A percentile compares a stretch with the other conserved stretches of the same genome.
These are phyloP conservation scores for Yamadazyma insecticola DNA, from an alignment of 805 yeast genomes.

Conservation along the genomic window DNA sequence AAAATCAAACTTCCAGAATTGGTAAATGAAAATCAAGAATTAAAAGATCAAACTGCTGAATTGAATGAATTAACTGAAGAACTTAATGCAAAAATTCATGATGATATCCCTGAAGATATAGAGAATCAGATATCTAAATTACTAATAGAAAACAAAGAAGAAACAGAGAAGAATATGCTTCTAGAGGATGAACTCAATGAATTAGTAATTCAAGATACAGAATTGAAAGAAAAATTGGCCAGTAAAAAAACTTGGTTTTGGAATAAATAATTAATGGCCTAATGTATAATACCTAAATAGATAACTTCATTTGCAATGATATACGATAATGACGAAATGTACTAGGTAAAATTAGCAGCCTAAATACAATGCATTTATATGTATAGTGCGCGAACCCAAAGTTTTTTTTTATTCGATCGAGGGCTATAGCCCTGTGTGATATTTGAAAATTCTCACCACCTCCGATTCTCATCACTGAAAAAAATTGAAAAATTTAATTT, in stretches of 20 bases:
- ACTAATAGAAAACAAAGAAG: slow-evolving; percentile 31
- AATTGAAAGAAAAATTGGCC: slow-evolving; percentile 7
- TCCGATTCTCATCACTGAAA: slow-evolving; percentile 3
- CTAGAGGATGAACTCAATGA: slow-evolving; percentile 33
- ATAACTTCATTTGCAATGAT: background rate
- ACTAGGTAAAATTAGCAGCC: too few species aligned
- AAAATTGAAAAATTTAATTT: background rate
- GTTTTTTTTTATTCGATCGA: too few species aligned
- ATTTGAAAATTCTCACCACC: too few species aligned
- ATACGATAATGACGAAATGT: too few species aligned
- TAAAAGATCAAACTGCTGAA: slow-evolving; percentile 40
- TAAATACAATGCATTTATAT: too few species aligned
- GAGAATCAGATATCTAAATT: slow-evolving; percentile 33
- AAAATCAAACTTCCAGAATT: slow-evolving; percentile 72
- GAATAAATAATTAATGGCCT: slow-evolving; percentile 6
- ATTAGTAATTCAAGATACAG: slow-evolving; percentile 6
- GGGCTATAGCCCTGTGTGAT: too few species aligned
- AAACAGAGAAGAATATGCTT: slow-evolving; percentile 33
- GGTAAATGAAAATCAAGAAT: slow-evolving; percentile 65
- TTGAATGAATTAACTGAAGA: slow-evolving; percentile 31
- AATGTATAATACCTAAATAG: too few species aligned
- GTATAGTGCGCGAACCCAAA: background rate
- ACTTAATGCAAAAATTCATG: slow-evolving; percentile 34
- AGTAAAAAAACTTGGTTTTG: slow-evolving; percentile 13
- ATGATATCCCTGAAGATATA: slow-evolving; percentile 29